Conservation (phyloP, 805 yeast species). For the Candida vartiovaarae region DNA sequence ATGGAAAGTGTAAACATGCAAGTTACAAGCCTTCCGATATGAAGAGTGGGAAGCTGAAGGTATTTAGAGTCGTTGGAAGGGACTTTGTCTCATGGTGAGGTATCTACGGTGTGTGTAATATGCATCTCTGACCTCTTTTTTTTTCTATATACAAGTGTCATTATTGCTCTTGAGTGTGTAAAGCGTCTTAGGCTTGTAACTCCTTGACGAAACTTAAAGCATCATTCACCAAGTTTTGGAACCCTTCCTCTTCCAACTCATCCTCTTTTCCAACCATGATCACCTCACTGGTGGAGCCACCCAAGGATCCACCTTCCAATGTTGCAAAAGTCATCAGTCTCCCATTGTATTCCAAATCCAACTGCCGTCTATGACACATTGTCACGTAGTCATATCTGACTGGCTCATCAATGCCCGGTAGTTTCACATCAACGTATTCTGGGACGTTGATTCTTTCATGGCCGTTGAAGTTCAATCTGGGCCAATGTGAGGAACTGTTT, state of each 20-base stretch:
- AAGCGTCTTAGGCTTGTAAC: background rate
- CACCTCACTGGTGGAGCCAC: slow-evolving; percentile 47
- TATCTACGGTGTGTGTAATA: too few relatives aligned
- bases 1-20: slow-evolving; percentile 49
- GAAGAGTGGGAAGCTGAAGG: slow-evolving; percentile 70
- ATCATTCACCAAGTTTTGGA: slow-evolving; percentile 14
- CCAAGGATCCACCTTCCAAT: slow-evolving; percentile 52
- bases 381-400: slow-evolving; percentile 40
- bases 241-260: slow-evolving; percentile 11
- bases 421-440: slow-evolving; percentile 30
- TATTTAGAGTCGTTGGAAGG: slow-evolving; percentile 73
- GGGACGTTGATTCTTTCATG: slow-evolving; percentile 29
- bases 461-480: slow-evolving; percentile 36
- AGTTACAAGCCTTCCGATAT: slow-evolving; percentile 66
- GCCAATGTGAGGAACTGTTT: slow-evolving; percentile 32
- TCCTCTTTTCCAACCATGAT: slow-evolving; percentile 34
- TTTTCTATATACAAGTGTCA: slow-evolving; percentile 2
- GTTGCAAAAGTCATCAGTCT: slow-evolving; percentile 34
- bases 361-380: slow-evolving; percentile 36
- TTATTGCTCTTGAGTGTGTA: background rate
- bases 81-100: slow-evolving; percentile 64
- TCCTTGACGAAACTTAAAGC: slow-evolving; percentile 13
- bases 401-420: slow-evolving; percentile 29
- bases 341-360: slow-evolving; percentile 33
- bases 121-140: too few relatives aligned